Base-by-base conservation (phyloP, 257 asterid species). In the Sherardia arvensis region DNA sequence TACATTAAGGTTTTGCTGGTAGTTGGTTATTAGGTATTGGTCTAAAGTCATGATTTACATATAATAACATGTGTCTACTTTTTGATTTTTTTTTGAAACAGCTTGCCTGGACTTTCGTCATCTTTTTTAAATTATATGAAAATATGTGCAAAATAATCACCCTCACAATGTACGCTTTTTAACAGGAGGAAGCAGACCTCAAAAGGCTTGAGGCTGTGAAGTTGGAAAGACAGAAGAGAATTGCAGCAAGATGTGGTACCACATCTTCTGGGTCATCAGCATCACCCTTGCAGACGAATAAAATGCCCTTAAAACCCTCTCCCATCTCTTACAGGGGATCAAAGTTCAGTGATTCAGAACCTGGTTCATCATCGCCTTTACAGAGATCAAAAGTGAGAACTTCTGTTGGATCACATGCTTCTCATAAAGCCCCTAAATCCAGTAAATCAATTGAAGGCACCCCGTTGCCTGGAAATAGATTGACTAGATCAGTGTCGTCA, bases 331-430 rank as follows among this genome's bases (percentile, higher is more conserved):
- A 71, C 65, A 80, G 79, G 77, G 94, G 94, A 75, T 84, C 97
- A 3, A 90, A 85, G 83, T 90, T 90, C 77, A 82, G 91, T 74
- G 97, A 90, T 80, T 77, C 88, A 28, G 97, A 85, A 73, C 92
- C 93, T 30, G 97, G 95, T 40, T 79, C 92, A 62, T 85, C 86
- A 30, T 90, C 96, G 56, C 97, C 97, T 56, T 76, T 85, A 81
- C 97, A 90, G 76, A 90, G 97, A 77, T 84, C 97, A 70, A 87
- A 87, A 80, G 65, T 85, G 76, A 78, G 93, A 78, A 76, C 78
- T 68, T 69, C 96, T 47, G 67, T 79, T 57, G 81, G 74, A 73
- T 67, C 89, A 64, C 74, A 68, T 62, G 82, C 74, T 71, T 25
- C 76, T 56, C 81, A 20, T 22, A 82, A 78, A 72, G 71, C 78